Evolutionary conservation across 73 alveolate genomes (phyloP).

Genomic region (Symbiodinium natans): DNA sequence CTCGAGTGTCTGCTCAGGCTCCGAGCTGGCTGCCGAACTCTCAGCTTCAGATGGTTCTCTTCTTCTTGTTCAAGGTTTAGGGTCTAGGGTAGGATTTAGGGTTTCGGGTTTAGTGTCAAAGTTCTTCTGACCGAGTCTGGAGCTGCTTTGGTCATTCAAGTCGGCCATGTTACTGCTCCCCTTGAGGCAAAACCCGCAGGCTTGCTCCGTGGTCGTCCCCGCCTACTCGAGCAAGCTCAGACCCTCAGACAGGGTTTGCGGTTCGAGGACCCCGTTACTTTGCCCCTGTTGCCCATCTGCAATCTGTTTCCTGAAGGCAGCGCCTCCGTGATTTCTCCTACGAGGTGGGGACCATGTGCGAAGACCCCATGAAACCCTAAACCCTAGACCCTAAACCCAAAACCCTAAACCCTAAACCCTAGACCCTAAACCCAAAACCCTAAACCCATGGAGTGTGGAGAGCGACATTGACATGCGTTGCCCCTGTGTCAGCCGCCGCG

Average conservation of each 20-base stretch:
- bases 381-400: not conserved
- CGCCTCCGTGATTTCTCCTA: conserved; percentile 65
- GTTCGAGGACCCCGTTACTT: no score
- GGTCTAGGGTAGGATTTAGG: no score
- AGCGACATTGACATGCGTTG: not conserved
- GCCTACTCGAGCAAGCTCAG: conserved; percentile 79
- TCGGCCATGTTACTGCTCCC: no score
- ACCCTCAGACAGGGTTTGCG: not conserved
- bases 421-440: not conserved
- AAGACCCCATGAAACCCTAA: no score
- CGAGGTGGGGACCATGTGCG: conserved; percentile 29
- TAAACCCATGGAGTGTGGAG: not conserved
- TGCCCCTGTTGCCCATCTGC: no score
- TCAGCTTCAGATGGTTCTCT: not conserved
- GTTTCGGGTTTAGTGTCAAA: no score
- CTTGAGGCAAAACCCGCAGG: conserved; percentile 77
- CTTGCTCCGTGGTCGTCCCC: conserved; percentile 80
- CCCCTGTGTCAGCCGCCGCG: conserved; percentile 86
- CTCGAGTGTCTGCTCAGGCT: not conserved
- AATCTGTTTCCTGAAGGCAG: not conserved
- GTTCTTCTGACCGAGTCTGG: not conserved
- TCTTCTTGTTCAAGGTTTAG: no score
- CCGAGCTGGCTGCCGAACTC: not conserved
- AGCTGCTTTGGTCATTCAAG: no score
- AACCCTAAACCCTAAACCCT: no score